Base-by-base conservation (phyloP, 148 eudicot genomes). In the Linanthus parryae region DNA sequence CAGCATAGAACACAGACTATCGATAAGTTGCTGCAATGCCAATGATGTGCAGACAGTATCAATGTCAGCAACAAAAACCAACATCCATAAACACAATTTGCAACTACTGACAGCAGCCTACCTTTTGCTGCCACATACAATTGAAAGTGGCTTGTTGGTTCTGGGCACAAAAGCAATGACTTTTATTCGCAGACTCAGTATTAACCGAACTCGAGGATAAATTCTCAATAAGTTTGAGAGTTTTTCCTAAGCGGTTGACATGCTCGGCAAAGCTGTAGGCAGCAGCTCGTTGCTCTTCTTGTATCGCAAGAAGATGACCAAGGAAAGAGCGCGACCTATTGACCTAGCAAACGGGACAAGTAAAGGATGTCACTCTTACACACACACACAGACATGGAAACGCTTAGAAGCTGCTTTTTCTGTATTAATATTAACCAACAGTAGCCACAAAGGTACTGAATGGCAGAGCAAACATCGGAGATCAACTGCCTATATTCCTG, bases 41-140 rank as follows among this genome's bases (percentile, higher is more conserved):
- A 50, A 23, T 21, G 54, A 18, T 22, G 24, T 48, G n/a, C n/a
- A n/a, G n/a, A n/a, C n/a, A n/a, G n/a, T 5, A 35, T 8, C 25
- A 35, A 42, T 16, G 25, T 46, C 27, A 54, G 34, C 10, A 47
- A 41, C 37, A 19, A 10, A 17, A 30, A 9, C 26, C 30, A 15
- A 48, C 4, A 36, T 31, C 3, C 28, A 49, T 5, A 19, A 19
- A 19, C 14, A 43, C 38, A 36, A 52, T 21, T 24, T 52, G 18
- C 31, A 26, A 9, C 19, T 12, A 15, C 18, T 15, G 27, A 47
- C 18, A 17, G 51, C 58, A 62, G 24, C 40, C 23, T 63, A 85
- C 99, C 80, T 94, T 94, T 63, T 88, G 99, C 59, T 80, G 81
- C 99, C 99, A 88, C 96, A 94, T 69, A 70, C 81, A 88, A 40